Evolutionary conservation across 2,329 filamentous ascomycete genomes (phyloP).

Genomic region (Xylaria sp.): DNA sequence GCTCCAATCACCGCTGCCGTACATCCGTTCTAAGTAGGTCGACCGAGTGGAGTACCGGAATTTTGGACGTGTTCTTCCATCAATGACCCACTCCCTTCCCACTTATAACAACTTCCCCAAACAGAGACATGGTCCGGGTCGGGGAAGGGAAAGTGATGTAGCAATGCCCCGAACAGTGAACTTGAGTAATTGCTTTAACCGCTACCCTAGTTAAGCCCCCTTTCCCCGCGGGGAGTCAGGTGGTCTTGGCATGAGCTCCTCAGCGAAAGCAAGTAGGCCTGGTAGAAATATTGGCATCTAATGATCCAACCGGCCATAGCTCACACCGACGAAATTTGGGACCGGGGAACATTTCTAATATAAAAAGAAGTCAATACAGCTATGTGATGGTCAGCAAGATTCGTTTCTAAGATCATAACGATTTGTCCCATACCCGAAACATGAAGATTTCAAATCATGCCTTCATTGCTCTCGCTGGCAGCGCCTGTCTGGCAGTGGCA

Average conservation of each 20-base stretch:
- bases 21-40: slow-evolving; percentile 2
- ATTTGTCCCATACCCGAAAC: not conserved
- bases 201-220: not conserved
- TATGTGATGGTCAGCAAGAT: not conserved
- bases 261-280: not conserved
- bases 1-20: slow-evolving; percentile 20
- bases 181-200: not conserved
- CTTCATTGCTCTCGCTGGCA: slow-evolving; percentile 5
- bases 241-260: not conserved
- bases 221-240: not conserved
- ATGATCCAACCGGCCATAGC: not conserved
- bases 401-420: not conserved
- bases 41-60: slow-evolving; percentile 9
- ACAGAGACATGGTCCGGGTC: not conserved
- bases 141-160: not conserved
- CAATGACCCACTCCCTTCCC: slow-evolving; percentile 1
- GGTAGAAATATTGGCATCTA: not conserved
- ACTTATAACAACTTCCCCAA: too few relatives aligned
- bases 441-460: slow-evolving; percentile 20
- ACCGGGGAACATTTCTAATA: not conserved
- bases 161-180: not conserved
- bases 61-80: slow-evolving; percentile 11
- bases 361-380: slow-evolving; percentile 3
- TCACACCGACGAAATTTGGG: not conserved
- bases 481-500: slow-evolving; percentile 2